phyloP scores from a whole-genome alignment of 768 basidiomycete genomes.

The Auriculariales sp. region DNA sequence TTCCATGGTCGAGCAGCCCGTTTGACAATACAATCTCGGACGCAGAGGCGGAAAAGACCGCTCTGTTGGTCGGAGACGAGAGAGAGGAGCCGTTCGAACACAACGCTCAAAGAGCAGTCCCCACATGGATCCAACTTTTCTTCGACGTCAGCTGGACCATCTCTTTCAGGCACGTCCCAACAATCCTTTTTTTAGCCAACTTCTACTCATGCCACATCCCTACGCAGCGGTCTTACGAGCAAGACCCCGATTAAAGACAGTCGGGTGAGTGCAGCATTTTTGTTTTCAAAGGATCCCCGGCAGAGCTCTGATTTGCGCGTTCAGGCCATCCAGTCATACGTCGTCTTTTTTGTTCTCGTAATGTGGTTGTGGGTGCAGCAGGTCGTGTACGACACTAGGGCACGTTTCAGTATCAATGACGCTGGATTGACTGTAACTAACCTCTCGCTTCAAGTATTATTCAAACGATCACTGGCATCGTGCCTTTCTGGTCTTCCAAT shows the following conservation, averaged over 20 bases:
- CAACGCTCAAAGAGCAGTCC: background rate
- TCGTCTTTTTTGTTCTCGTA: background rate
- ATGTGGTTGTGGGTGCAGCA: background rate
- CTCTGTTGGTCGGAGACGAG: background rate
- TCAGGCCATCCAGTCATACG: background rate
- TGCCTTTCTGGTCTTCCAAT: background rate
- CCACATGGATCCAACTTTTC: background rate
- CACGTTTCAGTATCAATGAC: no score
- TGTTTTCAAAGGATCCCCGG: background rate
- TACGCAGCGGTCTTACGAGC: background rate
- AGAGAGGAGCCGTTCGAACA: no score
- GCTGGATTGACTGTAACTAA: no score
- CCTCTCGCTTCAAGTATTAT: background rate
- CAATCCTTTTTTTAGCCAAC: no score
- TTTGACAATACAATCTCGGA: background rate
- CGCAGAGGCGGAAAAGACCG: background rate
- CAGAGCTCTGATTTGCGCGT: background rate
- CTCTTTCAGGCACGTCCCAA: no score
- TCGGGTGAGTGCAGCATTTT: background rate
- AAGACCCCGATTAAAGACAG: background rate
- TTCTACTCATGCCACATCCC: no score
- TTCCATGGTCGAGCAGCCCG: background rate
- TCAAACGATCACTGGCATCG: background rate
- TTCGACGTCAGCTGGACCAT: background rate
- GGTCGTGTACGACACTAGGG: background rate